Percentiles rank a stretch among this genome's conserved stretches.
Evolutionary conservation across 768 basidiomycete species (phyloP).

Genomic region (Psilocybe cubensis): DNA sequence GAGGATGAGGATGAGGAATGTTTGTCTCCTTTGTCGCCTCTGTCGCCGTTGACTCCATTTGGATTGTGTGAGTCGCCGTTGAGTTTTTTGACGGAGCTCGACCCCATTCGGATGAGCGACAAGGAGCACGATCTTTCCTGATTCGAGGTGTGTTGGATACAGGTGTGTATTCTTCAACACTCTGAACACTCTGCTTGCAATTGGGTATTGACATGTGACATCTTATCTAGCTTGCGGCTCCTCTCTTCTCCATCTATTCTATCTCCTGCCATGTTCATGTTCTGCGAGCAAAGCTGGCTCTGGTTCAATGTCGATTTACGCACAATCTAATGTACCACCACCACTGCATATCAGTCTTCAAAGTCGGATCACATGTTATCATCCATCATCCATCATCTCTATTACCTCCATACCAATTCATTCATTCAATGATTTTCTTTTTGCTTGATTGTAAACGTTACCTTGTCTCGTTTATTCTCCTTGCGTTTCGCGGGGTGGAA

Average conservation of each 20-base stretch:
- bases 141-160: neutral
- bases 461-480: neutral
- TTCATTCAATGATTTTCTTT: neutral
- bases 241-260: neutral
- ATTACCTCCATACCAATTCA: neutral
- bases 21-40: neutral
- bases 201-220: no score
- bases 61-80: slow-evolving; percentile 18
- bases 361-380: neutral
- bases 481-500: neutral
- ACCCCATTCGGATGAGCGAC: neutral
- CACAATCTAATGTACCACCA: neutral
- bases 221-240: no score
- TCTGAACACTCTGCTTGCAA: no score
- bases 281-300: no score
- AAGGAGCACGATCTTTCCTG: neutral
- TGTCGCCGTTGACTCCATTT: slow-evolving; percentile 18
- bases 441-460: neutral
- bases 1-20: slow-evolving; percentile 3
- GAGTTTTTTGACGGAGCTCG: slow-evolving; percentile 12
- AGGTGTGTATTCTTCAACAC: neutral
- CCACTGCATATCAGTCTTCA: neutral
- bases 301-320: no score
- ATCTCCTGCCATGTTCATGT: neutral
- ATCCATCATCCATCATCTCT: neutral